Evolutionary conservation across 1,284 basidiomycete genomes (phyloP), one percentile per base, ranked within the genome.

Genomic region (Cutaneotrichosporon sp.): DNA sequence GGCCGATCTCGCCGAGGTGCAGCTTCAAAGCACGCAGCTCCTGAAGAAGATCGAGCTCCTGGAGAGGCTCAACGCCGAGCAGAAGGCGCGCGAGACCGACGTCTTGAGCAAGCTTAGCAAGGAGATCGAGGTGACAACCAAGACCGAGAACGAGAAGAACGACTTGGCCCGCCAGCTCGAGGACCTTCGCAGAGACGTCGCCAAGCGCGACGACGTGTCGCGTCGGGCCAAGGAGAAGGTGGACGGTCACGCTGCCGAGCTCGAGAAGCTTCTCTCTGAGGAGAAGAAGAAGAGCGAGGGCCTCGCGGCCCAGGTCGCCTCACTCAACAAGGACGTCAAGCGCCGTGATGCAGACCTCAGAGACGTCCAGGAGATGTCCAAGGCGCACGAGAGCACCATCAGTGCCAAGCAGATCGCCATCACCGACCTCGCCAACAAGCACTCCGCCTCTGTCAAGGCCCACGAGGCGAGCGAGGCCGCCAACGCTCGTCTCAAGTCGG

Each of bases 191-290:
- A 87, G 85, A 62, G 82, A 89, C 58, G 83, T 90, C 4, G 75
- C 83, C 27, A 87, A 92, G 68, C 86, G 87, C 42, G 91, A 95
- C 66, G 90, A 97, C 70, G 91, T 94, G 69, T 75, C 93, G 46
- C 74, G 81, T 4, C 84, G 92, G 42, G 81, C 87, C 0, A 92
- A 89, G 74, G 91, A 94, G 68, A 85, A 92, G 60, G 85, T 89
- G 74, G 89, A 93, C 27, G 71, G 81, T 18, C 80, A 85, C 13
- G 79, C 88, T 24, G 83, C 84, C 31, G 92, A 95, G 45, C 76
- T 95, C 43, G 88, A 92, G 72, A 83, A 82, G 7, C 91, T 89
- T 72, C 81, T 97, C 9, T 81, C 82, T 29, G 79, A 82, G 1
- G 92, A 97, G 73, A 77, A 81, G 60, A 84, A 85, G 55, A 87